Evolutionary conservation across 2,329 filamentous ascomycete species (phyloP), one percentile per base, ranked within the genome.

Genomic region (Penicillium sp.): DNA sequence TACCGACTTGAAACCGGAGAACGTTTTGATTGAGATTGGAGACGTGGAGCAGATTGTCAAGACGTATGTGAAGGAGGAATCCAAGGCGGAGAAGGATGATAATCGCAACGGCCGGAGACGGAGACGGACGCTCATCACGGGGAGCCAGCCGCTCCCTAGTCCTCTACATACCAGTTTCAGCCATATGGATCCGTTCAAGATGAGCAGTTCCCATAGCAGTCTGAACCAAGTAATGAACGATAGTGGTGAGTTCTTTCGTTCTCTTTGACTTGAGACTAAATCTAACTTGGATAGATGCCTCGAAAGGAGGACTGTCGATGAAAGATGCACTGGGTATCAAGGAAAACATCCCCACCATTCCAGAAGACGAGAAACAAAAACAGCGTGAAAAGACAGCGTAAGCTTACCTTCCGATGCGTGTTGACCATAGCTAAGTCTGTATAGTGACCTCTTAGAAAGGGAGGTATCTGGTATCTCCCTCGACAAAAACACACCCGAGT

Each of bases 31-130:
- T 71, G 94, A 99, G 76, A 97, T 99, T 68, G 94, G 94, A 63
- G 94, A 99, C 66, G 94, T 99, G 50, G 94, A 99, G 78, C 91
- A 97, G 74, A 97, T 97, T 61, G 94, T 99, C 58, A 93, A 96
- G 76, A 91, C 90, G 59, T 93, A 95, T 62, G 93, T 99, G 55
- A 93, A 96, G 74, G 90, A 86, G 50, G 71, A 75, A 57, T 67
- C 76, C 55, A 78, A 83, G 65, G 83, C 83, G 64, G 82, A 85
- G 65, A 84, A 84, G 65, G 94, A 94, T 73, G 91, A 92, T 71
- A 91, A 96, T 69, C 84, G 92, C 63, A 97, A 97, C 73, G 93
- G 94, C 52, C 84, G 94, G 60, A 83, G 94, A 73, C 85, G 94
- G 73, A 83, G 94, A 72, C 83, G 94, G 68, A 99, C 94, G 2